Percentiles rank a stretch among this genome's conserved stretches.
Evolutionary conservation across 306 rosid species (phyloP).

Genomic region (Macrotyloma uniflorum): DNA sequence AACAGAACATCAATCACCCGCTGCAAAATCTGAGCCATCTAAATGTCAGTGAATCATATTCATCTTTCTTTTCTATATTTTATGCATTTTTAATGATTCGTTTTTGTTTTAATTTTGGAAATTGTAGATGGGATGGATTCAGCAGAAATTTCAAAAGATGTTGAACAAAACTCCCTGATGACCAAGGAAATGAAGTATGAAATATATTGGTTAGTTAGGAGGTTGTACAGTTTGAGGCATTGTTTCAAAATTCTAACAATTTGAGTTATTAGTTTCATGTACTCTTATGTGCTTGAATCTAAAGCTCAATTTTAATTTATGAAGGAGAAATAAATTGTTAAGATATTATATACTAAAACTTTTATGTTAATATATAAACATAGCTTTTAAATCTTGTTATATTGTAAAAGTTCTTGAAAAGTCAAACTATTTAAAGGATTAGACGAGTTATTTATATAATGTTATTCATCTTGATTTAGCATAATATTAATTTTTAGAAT

Average conservation of each 20-base stretch:
- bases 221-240: neutral
- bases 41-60: constrained; percentile 37
- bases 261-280: neutral
- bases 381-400: too few relatives aligned
- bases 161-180: constrained; percentile 43
- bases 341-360: too few relatives aligned
- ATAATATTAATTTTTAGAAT: too few relatives aligned
- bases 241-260: neutral
- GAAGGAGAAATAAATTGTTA: too few relatives aligned
- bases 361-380: too few relatives aligned
- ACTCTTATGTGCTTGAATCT: too few relatives aligned
- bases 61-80: neutral
- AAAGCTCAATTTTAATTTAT: too few relatives aligned
- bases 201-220: constrained; percentile 53
- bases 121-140: constrained; percentile 46
- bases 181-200: constrained; percentile 44
- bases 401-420: too few relatives aligned
- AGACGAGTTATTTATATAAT: too few relatives aligned
- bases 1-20: constrained; percentile 25
- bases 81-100: neutral
- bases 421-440: too few relatives aligned
- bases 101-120: neutral
- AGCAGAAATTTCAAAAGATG: constrained; percentile 36
- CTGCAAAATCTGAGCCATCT: constrained; percentile 51
- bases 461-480: too few relatives aligned